Evolutionary conservation across 192 early-diverging fungal species (phyloP), one percentile per base, ranked within the genome.

Genomic region (Backusella mclennaniae): DNA sequence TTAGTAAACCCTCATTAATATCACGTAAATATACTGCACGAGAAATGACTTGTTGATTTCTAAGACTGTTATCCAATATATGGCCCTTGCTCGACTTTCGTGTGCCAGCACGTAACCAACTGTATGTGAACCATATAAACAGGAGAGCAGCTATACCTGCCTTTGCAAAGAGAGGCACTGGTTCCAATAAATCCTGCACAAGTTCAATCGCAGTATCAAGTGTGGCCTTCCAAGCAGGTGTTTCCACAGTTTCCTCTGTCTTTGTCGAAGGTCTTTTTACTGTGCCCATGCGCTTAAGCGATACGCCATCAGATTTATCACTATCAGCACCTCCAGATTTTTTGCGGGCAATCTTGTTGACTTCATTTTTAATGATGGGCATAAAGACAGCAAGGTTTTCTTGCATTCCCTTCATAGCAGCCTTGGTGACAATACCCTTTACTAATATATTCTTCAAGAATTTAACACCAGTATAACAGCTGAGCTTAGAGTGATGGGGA

Each of bases 371-470:
- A 3, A 92, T n/a, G n/a, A 87, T 76, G 35, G 84, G 79, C 11
- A 81, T 53, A 21, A 91, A 53, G 15, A 86, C 84, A 2, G 74
- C 76, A 17, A 88, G 39, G 14, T 84, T 88, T 15, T 88, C 90
- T 23, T 81, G 76, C 41, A 91, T 88, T 6, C 91, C 92, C 33
- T 86, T 81, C 59, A 93, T 71, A 31, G 89, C 85, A 9, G 89
- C 89, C 67, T 82, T 84, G 35, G 77, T 84, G 46, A 93, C 90
- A 76, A 93, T 73, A 82, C 88, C 75, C 69, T 94, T 94, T 11
- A 92, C 86, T 84, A 94, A 86, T 7, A 90, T 83, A 53, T 82
- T 90, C 77, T 94, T 94, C 77, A 88, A 81, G 80, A 88, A 94
- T 69, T 86, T 84, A n/a, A 94, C 85, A 26, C 90, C 91, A 9